Percentiles rank a stretch among this genome's conserved stretches.
phyloP scores from a whole-genome alignment of 2,329 filamentous ascomycete genomes.

The Pezicula rhizophila region DNA sequence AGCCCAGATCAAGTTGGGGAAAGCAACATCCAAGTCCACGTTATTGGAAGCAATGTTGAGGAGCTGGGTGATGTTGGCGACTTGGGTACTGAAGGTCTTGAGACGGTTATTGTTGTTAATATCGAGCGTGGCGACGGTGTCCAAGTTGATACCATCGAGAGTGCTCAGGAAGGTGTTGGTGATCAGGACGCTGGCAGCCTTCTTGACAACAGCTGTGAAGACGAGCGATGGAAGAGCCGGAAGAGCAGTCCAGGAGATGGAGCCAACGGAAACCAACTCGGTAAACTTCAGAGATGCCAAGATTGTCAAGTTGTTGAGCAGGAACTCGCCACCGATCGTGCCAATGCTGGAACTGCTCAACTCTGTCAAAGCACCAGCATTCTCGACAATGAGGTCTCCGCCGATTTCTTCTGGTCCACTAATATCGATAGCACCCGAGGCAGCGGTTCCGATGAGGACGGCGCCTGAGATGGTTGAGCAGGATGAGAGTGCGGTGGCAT shows the following conservation, averaged over 20 bases:
- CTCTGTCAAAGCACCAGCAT: constrained; percentile 57
- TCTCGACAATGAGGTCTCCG: constrained; percentile 51
- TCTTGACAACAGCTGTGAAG: constrained; percentile 56
- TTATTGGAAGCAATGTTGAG: constrained; percentile 79
- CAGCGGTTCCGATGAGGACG: constrained; percentile 27
- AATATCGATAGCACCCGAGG: constrained; percentile 43
- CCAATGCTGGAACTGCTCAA: constrained; percentile 56
- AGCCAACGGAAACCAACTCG: constrained; percentile 56
- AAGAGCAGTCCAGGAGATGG: constrained; percentile 68
- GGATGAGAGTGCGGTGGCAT: constrained; percentile 20
- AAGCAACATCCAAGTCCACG: constrained; percentile 58
- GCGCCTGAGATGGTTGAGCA: constrained; percentile 27
- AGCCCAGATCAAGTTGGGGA: constrained; percentile 74
- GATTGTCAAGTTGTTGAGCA: constrained; percentile 60
- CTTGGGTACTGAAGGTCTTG: constrained; percentile 66
- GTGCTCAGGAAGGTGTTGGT: constrained; percentile 78
- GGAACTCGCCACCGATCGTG: constrained; percentile 64
- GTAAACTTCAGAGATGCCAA: constrained; percentile 64
- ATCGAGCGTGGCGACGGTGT: constrained; percentile 64
- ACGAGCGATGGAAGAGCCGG: constrained; percentile 52
- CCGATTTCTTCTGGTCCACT: constrained; percentile 51
- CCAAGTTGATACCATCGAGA: constrained; percentile 75
- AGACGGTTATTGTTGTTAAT: constrained; percentile 90
- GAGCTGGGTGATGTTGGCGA: constrained; percentile 66
- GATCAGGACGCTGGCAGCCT: constrained; percentile 65